Conservation (phyloP, 768 basidiomycete species). For the Trametes cinnabarina region DNA sequence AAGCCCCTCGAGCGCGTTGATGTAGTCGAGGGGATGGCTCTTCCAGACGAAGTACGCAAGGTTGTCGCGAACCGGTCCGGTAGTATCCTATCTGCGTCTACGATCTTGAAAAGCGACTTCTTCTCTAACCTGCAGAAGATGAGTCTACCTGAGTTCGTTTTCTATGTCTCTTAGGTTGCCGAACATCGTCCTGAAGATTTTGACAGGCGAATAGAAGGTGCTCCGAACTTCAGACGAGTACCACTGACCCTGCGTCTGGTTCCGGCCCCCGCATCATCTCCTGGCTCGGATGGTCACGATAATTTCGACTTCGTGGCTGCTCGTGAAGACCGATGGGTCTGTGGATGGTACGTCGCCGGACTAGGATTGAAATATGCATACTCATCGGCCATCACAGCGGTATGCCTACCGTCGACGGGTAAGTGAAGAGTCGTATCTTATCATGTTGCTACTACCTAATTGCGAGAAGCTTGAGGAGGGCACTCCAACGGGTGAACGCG, state of each 20-base stretch:
- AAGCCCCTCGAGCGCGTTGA: constrained; percentile 79
- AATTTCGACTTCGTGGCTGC: constrained; percentile 36
- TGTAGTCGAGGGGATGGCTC: constrained; percentile 62
- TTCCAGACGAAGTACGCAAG: constrained; percentile 88
- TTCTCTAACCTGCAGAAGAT: constrained; percentile 95
- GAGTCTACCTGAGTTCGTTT: constrained; percentile 84
- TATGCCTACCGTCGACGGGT: constrained; percentile 95
- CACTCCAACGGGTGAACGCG: constrained; percentile 77
- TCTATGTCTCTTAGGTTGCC: neutral
- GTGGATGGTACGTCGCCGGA: constrained; percentile 74
- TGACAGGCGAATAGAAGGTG: constrained; percentile 80
- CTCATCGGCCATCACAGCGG: constrained; percentile 47
- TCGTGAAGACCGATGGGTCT: constrained; percentile 60
- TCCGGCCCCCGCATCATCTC: neutral
- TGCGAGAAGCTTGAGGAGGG: constrained; percentile 62
- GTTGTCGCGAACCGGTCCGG: constrained; percentile 85
- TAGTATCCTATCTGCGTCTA: constrained; percentile 82
- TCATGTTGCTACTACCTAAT: neutral
- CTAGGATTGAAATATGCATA: neutral
- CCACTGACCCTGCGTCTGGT: constrained; percentile 42
- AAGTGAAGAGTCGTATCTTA: constrained; percentile 20
- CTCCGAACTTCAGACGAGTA: constrained; percentile 88
- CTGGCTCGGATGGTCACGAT: constrained; percentile 5
- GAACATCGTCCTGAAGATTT: neutral
- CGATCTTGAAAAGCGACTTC: constrained; percentile 94